phyloP scores from a whole-genome alignment of 345 rosid species.

The Luvunga scandens region DNA sequence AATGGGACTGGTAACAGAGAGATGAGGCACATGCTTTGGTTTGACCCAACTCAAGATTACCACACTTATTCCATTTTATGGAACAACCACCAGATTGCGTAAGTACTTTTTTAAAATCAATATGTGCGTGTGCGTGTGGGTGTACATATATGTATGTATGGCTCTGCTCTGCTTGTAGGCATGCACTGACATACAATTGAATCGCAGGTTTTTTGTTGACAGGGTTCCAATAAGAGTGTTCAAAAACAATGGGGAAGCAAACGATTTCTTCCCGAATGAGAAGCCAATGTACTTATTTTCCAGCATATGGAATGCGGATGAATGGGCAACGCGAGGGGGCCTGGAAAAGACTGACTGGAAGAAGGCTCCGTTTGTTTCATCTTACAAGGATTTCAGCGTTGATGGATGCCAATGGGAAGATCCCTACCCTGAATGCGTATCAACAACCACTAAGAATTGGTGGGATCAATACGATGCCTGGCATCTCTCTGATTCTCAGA shows the following conservation, averaged over 20 bases:
- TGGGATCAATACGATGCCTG: constrained; percentile 94
- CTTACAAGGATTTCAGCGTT: constrained; percentile 80
- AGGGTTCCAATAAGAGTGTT: constrained; percentile 70
- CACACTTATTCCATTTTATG: constrained; percentile 81
- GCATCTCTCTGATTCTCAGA: constrained; percentile 76
- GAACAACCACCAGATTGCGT: constrained; percentile 78
- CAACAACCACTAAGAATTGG: constrained; percentile 86
- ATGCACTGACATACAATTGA: not conserved
- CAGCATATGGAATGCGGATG: constrained; percentile 97
- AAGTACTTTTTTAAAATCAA: constrained; percentile 20
- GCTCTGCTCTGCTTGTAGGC: not conserved
- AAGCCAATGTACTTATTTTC: constrained; percentile 97
- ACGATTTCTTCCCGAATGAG: constrained; percentile 86
- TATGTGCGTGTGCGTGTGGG: no score
- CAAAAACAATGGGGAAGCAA: constrained; percentile 79
- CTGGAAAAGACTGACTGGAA: constrained; percentile 94
- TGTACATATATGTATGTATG: no score
- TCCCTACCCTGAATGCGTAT: constrained; percentile 81
- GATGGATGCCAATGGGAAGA: constrained; percentile 94
- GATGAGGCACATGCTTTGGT: constrained; percentile 95
- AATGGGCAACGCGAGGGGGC: constrained; percentile 97
- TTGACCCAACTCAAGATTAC: constrained; percentile 85
- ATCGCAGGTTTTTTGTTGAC: constrained; percentile 72
- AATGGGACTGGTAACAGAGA: constrained; percentile 87
- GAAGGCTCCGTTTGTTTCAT: constrained; percentile 80